Base-by-base conservation (phyloP, 345 rosid genomes). In the Gossypium ekmanianum region DNA sequence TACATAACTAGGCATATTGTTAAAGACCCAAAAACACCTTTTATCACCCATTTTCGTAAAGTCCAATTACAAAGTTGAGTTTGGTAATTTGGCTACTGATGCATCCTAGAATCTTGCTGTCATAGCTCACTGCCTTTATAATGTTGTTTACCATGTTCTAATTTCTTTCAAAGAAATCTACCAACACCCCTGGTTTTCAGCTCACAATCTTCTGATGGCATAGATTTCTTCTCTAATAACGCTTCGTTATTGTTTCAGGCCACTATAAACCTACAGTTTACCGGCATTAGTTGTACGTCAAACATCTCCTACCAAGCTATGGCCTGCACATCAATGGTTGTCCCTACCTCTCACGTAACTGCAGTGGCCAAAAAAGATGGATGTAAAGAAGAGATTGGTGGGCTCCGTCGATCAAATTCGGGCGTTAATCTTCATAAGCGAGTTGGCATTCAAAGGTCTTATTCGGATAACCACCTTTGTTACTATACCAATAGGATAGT, bases 381-480 rank as follows among this genome's bases (percentile, higher is more conserved):
- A 64, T 75, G 78, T 9, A 86, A 77, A 76, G 91, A 89, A 68
- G 91, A 88, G 61, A 85, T 81, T 48, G 65, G 52, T 0, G 92
- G 92, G 16, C 88, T 92, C 16, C 81, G 77, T 26, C 82, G 86
- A 71, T 90, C 98, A 45, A 68, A 78, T 2, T 92, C 95, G 0
- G 69, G 85, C 66, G 86, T 80, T 47, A 88, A 90, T 68, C 87
- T 91, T 41, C 63, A 77, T 17, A 85, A 79, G 20, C 76, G 76
- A 81, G 72, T 80, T 4, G 73, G 77, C 11, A 83, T 94, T 51
- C 82, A 67, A 16, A 83, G 97, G 79, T 92, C 94, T 7, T 72
- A 69, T 61, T 94, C 95, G 1, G 94, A 92, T 26, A 87, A 85
- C 76, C 93, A 87, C 59, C 85, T 94, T 61, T 91, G 85, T 75